Evolutionary conservation across 1,284 basidiomycete genomes (phyloP), one percentile per base, ranked within the genome.

Genomic region (Cryptococcus sp.): DNA sequence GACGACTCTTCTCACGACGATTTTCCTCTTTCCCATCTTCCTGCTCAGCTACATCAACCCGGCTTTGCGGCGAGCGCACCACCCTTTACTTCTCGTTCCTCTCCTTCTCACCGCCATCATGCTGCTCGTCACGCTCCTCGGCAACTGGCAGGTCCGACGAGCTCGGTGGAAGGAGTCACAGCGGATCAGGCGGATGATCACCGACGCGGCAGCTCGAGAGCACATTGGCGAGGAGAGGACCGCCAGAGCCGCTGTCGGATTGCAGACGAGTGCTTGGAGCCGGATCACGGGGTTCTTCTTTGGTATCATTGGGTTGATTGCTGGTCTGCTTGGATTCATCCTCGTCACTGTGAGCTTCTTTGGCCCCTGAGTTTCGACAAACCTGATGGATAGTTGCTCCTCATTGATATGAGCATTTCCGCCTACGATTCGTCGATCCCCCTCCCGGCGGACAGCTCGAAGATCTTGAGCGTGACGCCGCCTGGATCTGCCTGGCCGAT

Each of bases 331-430:
- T 1, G 65, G 66, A 10, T 44, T 62, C 42, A 57, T 62, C 23
- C 45, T 67, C 21, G 57, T 68, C 28, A 47, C 54, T 3, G 69
- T 71, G 42, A 59, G 69, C 59, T n/a, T n/a, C n/a, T n/a, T n/a
- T n/a, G n/a, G n/a, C n/a, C n/a, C n/a, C n/a, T n/a, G n/a, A n/a
- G n/a, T n/a, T n/a, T n/a, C n/a, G n/a, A n/a, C n/a, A n/a, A n/a
- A n/a, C n/a, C n/a, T n/a, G n/a, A n/a, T n/a, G n/a, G n/a, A n/a
- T n/a, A 71, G 69, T 48, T 71, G n/a, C 52, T 71, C 16, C 52
- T 68, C 26, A 52, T 67, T 45, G 67, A 71, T 52, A 43, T 69
- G 25, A 65, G 62, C n/a, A 62, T 71, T 38, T 47, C 53, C 2
- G 66, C 66, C 5, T 69, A 66, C 38, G 69, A 71, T 50, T 57